A percentile compares a stretch with the other conserved stretches of the same genome.
These are phyloP conservation scores for Murraya paniculata DNA, from an alignment of 345 rosid genomes.

Conservation along the genomic window DNA sequence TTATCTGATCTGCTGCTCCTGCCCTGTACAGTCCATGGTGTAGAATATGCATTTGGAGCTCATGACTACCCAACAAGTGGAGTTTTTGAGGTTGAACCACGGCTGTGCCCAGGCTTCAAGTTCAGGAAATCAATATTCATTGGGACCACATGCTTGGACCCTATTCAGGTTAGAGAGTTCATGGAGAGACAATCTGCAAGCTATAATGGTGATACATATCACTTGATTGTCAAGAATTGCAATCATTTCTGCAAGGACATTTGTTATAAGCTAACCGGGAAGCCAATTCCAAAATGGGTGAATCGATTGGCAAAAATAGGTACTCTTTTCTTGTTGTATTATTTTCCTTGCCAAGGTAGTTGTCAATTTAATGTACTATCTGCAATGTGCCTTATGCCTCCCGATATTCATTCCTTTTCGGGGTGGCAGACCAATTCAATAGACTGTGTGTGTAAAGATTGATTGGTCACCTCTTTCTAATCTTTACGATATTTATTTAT, in stretches of 20 bases:
- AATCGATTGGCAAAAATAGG: constrained; percentile 91
- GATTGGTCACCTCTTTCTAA: constrained; percentile 16
- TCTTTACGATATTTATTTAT: constrained; percentile 15
- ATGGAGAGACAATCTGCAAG: constrained; percentile 73
- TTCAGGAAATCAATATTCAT: constrained; percentile 84
- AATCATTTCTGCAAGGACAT: constrained; percentile 88
- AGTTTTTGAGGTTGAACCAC: constrained; percentile 92
- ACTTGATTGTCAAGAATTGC: constrained; percentile 88
- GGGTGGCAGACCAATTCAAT: background rate
- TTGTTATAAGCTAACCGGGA: constrained; percentile 73
- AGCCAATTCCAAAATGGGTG: constrained; percentile 84
- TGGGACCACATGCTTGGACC: constrained; percentile 85
- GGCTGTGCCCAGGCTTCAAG: constrained; percentile 92
- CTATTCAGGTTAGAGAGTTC: constrained; percentile 77
- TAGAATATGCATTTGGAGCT: constrained; percentile 98
- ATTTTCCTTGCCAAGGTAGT: background rate
- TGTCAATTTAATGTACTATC: background rate
- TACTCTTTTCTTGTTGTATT: constrained; percentile 19
- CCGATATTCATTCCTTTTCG: background rate
- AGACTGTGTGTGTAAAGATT: constrained; percentile 14
- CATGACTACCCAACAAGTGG: constrained; percentile 87
- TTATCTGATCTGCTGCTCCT: constrained; percentile 12
- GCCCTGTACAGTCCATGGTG: constrained; percentile 69
- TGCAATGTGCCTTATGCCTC: background rate
- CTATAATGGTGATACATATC: constrained; percentile 84